Evolutionary conservation across 208 protist species (phyloP).

Genomic region (Crithidia sp.): DNA sequence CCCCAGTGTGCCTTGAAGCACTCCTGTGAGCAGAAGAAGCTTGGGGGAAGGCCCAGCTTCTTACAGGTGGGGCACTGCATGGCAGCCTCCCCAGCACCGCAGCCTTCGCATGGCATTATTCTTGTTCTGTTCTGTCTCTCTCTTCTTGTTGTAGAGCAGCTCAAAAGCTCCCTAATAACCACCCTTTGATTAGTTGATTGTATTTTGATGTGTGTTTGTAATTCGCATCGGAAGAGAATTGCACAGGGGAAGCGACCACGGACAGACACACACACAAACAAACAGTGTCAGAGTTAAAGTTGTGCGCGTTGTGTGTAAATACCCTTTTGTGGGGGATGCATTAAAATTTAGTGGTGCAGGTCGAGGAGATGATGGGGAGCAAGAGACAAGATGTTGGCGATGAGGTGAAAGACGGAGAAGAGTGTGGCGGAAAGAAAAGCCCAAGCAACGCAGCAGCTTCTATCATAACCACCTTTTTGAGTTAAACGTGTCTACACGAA

Average conservation of each 20-base stretch:
- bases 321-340: too few species aligned
- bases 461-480: too few species aligned
- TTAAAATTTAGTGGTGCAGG: neutral
- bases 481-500: too few species aligned
- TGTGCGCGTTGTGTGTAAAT: too few species aligned
- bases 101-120: constrained; percentile 85
- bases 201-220: too few species aligned
- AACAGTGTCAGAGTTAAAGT: too few species aligned
- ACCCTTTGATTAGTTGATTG: too few species aligned
- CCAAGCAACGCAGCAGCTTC: too few species aligned
- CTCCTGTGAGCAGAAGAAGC: constrained; percentile 88
- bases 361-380: neutral
- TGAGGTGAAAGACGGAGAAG: neutral
- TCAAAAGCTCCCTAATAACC: neutral
- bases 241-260: too few species aligned
- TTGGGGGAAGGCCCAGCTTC: constrained; percentile 87
- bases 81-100: constrained; percentile 62
- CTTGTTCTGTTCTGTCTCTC: neutral
- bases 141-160: neutral
- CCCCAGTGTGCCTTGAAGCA: constrained; percentile 92
- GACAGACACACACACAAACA: too few species aligned
- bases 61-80: constrained; percentile 93
- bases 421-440: too few species aligned
- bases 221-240: too few species aligned
- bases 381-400: neutral